Evolutionary conservation across 306 rosid species (phyloP), one percentile per base, ranked within the genome.

Genomic region (Nissolia schottii): DNA sequence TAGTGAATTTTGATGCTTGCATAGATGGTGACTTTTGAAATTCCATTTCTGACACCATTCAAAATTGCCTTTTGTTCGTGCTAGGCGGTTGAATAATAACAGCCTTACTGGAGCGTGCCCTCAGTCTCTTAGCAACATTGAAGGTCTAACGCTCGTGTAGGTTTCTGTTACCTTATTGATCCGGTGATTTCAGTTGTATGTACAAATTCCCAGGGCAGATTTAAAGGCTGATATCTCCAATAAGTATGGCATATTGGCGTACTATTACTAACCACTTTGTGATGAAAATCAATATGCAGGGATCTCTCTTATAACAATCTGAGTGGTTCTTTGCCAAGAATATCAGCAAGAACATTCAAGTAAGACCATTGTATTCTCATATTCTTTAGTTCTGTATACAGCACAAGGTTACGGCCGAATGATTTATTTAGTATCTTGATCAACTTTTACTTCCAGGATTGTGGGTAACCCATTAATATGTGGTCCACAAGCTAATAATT

Each of bases 281-380:
- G 12, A 70, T 76, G 56, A 65, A 58, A 71, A 72, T 80, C 22
- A n/a, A n/a, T 71, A 24, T 83, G 81, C 40, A 95, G 99, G 83
- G 99, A 95, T 84, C 89, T 95, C 43, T 91, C 99, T 62, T 91
- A 82, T 73, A 95, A 95, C 88, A 95, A 95, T 83, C 75, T 95
- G 78, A 91, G 89, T 41, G 96, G 99, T 70, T 74, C 96, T 58
- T 76, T 95, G 83, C 97, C 99, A 28, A 86, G 90, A 75, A 75
- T 91, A 70, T 76, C 93, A 15, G 93, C 99, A 69, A 88, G 99
- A 87, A 95, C 99, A 48, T 95, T 95, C 82, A 95, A 91, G 99
- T 95, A 75, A 86, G 93, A 67, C 31, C 58, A 28, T 60, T 62
- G 70, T 12, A 35, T 75, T 51, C 43, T 23, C 37, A 0, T 54